Conservation (phyloP, 2,329 filamentous ascomycete genomes). For the Epichloe gansuensis region DNA sequence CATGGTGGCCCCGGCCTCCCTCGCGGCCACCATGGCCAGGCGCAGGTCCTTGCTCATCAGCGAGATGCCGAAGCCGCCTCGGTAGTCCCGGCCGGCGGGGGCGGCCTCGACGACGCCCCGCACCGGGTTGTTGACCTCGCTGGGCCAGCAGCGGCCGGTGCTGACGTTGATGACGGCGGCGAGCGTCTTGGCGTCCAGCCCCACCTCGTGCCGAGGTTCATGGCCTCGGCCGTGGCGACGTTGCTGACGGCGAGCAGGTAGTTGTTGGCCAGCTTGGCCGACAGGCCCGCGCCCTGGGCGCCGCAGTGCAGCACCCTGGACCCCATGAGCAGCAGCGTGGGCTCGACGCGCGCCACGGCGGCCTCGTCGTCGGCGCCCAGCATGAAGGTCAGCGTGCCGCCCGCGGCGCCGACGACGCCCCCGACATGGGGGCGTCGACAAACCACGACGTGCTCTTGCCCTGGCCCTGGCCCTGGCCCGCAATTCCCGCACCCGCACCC, state of each 20-base stretch:
- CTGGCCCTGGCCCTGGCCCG: constrained; percentile 40
- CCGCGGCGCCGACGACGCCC: constrained; percentile 80
- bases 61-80: constrained; percentile 63
- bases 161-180: constrained; percentile 84
- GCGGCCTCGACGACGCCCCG: constrained; percentile 67
- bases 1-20: constrained; percentile 53
- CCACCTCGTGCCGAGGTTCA: constrained; percentile 51
- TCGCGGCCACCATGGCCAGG: constrained; percentile 60
- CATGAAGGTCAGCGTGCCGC: constrained; percentile 92
- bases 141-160: constrained; percentile 93
- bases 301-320: constrained; percentile 78
- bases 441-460: constrained; percentile 34
- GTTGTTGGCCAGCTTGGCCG: constrained; percentile 93
- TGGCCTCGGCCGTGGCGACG: constrained; percentile 55
- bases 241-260: constrained; percentile 93
- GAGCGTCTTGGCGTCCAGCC: constrained; percentile 51
- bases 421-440: constrained; percentile 93
- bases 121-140: constrained; percentile 91
- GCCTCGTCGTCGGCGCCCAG: constrained; percentile 57
- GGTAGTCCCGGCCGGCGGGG: constrained; percentile 65
- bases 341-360: constrained; percentile 51
- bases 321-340: constrained; percentile 71
- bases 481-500: too few relatives aligned
- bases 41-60: constrained; percentile 73
- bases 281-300: constrained; percentile 69